Percentiles rank a stretch among this genome's conserved stretches.
Conservation (phyloP, 371 early-diverging fungal species). For the Saksenaea vasiformis region DNA sequence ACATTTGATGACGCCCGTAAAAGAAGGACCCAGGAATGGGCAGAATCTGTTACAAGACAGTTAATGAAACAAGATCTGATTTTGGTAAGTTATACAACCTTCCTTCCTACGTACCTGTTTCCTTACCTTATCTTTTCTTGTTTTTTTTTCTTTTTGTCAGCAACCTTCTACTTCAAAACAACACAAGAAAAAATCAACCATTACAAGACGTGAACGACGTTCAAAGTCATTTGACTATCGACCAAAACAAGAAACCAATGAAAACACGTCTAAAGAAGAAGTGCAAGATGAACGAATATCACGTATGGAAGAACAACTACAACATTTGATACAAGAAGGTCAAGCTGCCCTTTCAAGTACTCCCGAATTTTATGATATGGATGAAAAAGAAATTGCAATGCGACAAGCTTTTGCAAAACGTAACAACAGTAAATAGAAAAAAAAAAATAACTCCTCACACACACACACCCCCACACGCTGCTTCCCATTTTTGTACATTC, state of each 20-base stretch:
- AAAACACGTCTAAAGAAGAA: constrained; percentile 6
- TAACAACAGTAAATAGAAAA: constrained; percentile 22
- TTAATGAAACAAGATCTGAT: neutral
- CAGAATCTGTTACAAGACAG: constrained; percentile 13
- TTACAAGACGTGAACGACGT: neutral
- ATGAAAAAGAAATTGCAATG: constrained; percentile 28
- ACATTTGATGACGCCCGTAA: constrained; percentile 17
- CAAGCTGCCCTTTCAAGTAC: constrained; percentile 40
- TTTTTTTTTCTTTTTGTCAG: neutral
- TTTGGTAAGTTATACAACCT: neutral
- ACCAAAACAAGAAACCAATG: neutral
- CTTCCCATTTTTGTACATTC: neutral
- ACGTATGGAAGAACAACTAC: constrained; percentile 35
- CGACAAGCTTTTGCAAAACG: constrained; percentile 22
- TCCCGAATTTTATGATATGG: constrained; percentile 24
- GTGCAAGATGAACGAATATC: constrained; percentile 30
- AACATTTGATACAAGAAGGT: constrained; percentile 42
- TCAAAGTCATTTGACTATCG: neutral
- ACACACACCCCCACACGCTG: neutral
- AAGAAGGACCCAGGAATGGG: constrained; percentile 21
- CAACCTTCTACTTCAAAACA: neutral
- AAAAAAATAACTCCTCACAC: constrained; percentile 29
- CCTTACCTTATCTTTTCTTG: neutral
- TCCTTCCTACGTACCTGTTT: neutral
- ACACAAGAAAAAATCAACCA: neutral